phyloP scores from a whole-genome alignment of 495 filamentous ascomycete genomes.

The Aspergillus indologenus region DNA sequence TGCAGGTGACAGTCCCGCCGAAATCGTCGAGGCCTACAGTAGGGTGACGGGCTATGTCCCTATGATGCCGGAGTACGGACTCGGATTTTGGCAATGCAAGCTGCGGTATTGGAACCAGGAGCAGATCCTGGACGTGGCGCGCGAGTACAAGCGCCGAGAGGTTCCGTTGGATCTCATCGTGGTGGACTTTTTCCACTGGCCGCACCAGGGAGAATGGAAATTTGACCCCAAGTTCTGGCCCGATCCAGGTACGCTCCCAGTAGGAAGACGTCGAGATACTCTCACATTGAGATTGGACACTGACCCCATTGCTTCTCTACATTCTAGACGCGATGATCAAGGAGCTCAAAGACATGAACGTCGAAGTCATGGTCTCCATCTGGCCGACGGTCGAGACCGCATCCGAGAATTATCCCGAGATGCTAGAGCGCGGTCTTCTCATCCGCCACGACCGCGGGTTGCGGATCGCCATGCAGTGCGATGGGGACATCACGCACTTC shows the following conservation, averaged over 20 bases:
- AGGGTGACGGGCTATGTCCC: constrained; percentile 51
- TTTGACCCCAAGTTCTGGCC: constrained; percentile 59
- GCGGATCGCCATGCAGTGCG: constrained; percentile 49
- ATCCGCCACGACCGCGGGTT: constrained; percentile 54
- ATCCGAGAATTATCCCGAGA: constrained; percentile 52
- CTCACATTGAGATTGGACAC: too few relatives aligned
- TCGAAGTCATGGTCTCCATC: constrained; percentile 60
- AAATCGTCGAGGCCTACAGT: constrained; percentile 52
- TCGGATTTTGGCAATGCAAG: constrained; percentile 63
- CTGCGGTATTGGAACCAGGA: constrained; percentile 59
- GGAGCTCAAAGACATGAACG: constrained; percentile 48
- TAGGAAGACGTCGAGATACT: neutral
- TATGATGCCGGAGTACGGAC: constrained; percentile 61
- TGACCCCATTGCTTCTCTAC: too few relatives aligned
- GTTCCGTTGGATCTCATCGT: constrained; percentile 58
- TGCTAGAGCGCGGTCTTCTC: constrained; percentile 51
- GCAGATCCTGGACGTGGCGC: constrained; percentile 50
- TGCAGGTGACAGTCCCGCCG: constrained; percentile 48
- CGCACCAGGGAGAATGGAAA: constrained; percentile 55
- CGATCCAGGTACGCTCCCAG: constrained; percentile 40
- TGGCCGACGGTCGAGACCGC: constrained; percentile 56
- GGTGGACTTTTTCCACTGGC: constrained; percentile 61
- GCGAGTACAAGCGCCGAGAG: constrained; percentile 49
- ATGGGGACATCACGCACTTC: constrained; percentile 53
- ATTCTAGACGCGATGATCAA: constrained; percentile 50